A percentile compares a stretch with the other conserved stretches of the same genome.
Conservation (phyloP, 2,329 filamentous ascomycete species). For the Shiraia bambusicola region DNA sequence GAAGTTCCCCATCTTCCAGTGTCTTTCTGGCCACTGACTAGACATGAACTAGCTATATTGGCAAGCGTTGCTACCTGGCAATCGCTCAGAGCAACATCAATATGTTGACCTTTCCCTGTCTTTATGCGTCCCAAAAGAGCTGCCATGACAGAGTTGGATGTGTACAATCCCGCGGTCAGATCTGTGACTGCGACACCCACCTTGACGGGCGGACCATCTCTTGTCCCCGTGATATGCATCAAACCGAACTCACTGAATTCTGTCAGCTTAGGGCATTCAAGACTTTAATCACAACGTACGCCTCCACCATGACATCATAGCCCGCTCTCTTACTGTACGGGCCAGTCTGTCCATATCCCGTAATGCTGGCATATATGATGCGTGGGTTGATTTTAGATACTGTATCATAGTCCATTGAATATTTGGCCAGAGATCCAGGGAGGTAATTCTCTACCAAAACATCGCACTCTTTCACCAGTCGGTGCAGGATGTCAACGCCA, state of each 20-base stretch:
- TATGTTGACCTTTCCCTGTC: constrained; percentile 82
- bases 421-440: constrained; percentile 85
- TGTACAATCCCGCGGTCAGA: constrained; percentile 91
- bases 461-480: constrained; percentile 80
- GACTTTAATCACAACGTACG: constrained; percentile 45
- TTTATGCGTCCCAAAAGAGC: constrained; percentile 74
- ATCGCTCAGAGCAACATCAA: constrained; percentile 88
- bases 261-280: constrained; percentile 12
- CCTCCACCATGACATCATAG: constrained; percentile 99
- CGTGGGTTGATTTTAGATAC: constrained; percentile 78
- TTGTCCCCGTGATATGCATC: constrained; percentile 94
- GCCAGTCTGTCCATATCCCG: constrained; percentile 93
- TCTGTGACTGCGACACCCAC: constrained; percentile 97
- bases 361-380: constrained; percentile 93
- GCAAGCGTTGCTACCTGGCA: constrained; percentile 91
- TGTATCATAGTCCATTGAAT: constrained; percentile 83
- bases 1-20: constrained; percentile 93
- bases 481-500: constrained; percentile 84
- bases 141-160: constrained; percentile 93
- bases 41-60: constrained; percentile 91
- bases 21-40: constrained; percentile 86
- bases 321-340: constrained; percentile 85
- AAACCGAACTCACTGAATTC: constrained; percentile 73
- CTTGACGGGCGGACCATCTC: constrained; percentile 90
- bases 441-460: constrained; percentile 97